Percentiles rank a stretch among this genome's conserved stretches.
These are phyloP conservation scores for Conidiobolus incongruus DNA, from an alignment of 371 early-diverging fungal species.

Conservation along the genomic window DNA sequence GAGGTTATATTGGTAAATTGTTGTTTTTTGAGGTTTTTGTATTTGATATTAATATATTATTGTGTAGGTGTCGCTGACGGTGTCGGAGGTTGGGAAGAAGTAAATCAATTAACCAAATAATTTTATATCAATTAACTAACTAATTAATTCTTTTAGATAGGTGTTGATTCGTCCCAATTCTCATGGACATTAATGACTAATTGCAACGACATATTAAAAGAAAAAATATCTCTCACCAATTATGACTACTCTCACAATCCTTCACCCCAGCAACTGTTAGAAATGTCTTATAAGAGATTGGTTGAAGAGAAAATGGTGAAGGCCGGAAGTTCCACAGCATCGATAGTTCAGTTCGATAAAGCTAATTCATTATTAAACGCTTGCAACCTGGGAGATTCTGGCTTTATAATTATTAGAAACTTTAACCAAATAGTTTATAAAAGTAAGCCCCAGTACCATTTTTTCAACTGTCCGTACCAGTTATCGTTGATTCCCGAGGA, in stretches of 20 bases:
- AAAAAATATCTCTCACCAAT: conserved; percentile 12
- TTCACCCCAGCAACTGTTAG: conserved; percentile 23
- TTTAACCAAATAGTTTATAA: conserved; percentile 25
- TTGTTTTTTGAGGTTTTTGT: not conserved
- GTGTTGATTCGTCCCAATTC: conserved; percentile 1
- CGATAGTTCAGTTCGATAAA: conserved; percentile 32
- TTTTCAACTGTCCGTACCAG: conserved; percentile 50
- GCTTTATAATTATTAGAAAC: conserved; percentile 31
- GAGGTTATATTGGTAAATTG: conserved; percentile 2
- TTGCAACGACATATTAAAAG: conserved; percentile 21
- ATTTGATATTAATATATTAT: not conserved
- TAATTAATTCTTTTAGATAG: not conserved
- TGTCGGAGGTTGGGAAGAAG: conserved; percentile 4
- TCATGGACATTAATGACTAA: conserved; percentile 28
- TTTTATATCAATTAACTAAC: too few species aligned
- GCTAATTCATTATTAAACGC: conserved; percentile 28
- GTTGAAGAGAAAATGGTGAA: conserved; percentile 24
- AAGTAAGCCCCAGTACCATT: conserved; percentile 39
- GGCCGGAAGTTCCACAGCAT: conserved; percentile 37
- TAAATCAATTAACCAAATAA: not conserved
- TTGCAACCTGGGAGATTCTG: conserved; percentile 37
- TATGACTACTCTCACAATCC: not conserved
- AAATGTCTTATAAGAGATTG: conserved; percentile 26
- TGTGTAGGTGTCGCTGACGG: conserved; percentile 3
- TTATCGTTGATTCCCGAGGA: conserved; percentile 29